A percentile compares a stretch with the other conserved stretches of the same genome.
These are phyloP conservation scores for Calycina herbarum DNA, from an alignment of 2,329 filamentous ascomycete species.

Conservation along the genomic window DNA sequence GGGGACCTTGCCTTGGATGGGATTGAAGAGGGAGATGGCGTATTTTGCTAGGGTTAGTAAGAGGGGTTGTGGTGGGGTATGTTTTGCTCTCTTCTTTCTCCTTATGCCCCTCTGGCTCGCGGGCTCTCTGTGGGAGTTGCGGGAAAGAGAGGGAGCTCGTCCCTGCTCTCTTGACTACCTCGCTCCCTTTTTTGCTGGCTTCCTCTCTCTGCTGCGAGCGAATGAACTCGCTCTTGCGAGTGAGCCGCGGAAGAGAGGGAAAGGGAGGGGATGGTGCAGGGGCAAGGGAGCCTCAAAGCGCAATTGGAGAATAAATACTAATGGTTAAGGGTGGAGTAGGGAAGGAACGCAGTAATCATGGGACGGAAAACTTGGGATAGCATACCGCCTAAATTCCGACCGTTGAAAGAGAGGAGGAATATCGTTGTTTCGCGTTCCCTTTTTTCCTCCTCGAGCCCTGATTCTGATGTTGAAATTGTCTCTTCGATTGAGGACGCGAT, in stretches of 20 bases:
- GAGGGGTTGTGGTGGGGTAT: not conserved
- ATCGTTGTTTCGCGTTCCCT: conserved; percentile 70
- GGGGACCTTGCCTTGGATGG: conserved; percentile 84
- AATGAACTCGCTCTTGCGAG: too few species aligned
- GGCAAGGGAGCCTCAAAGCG: too few species aligned
- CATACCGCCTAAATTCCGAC: conserved; percentile 76
- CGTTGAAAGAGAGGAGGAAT: conserved; percentile 77
- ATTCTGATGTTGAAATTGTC: not conserved
- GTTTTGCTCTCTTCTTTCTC: not conserved
- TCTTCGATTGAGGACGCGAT: not conserved
- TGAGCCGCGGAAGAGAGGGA: too few species aligned
- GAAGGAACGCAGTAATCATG: conserved; percentile 82
- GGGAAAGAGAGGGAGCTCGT: not conserved
- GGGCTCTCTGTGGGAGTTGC: not conserved
- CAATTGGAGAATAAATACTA: not conserved
- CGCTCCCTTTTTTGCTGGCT: too few species aligned
- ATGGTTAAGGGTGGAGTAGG: conserved; percentile 15
- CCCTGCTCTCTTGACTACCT: too few species aligned
- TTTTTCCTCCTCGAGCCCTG: conserved; percentile 15
- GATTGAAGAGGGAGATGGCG: conserved; percentile 85
- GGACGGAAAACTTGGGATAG: conserved; percentile 96
- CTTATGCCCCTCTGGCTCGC: too few species aligned
- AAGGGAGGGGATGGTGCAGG: too few species aligned
- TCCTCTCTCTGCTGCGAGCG: too few species aligned
- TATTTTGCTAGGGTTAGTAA: conserved; percentile 87